phyloP scores from a whole-genome alignment of 2,329 filamentous ascomycete genomes.

The Sarocladium oryzae region DNA sequence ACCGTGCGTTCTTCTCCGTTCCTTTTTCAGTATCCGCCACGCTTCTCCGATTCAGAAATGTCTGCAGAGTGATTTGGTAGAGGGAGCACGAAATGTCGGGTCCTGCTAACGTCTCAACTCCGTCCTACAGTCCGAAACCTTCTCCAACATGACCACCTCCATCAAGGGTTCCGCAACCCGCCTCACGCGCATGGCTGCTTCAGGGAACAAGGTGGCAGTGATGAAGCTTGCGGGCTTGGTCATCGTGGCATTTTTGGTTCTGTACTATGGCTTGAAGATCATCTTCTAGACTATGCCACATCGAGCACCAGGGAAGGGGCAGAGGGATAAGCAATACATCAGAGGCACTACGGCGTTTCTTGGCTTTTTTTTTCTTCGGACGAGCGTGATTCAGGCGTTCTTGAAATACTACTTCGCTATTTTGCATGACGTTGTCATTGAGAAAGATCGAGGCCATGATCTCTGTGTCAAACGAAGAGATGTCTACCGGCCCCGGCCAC shows the following conservation, averaged over 20 bases:
- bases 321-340: too few relatives aligned
- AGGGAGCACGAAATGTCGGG: too few relatives aligned
- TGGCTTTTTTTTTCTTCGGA: not conserved
- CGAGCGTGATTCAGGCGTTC: conserved; percentile 2
- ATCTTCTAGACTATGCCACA: too few relatives aligned
- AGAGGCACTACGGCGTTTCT: conserved; percentile 6
- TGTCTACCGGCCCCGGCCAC: too few relatives aligned
- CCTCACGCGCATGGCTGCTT: conserved; percentile 81
- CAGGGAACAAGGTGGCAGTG: conserved; percentile 85
- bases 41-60: too few relatives aligned
- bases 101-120: too few relatives aligned
- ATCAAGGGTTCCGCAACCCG: conserved; percentile 79
- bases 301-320: too few relatives aligned
- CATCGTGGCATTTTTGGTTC: conserved; percentile 61
- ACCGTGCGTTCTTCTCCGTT: conserved; percentile 54
- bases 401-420: not conserved
- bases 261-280: conserved; percentile 67
- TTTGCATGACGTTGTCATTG: not conserved
- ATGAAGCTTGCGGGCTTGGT: conserved; percentile 84
- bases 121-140: conserved; percentile 68
- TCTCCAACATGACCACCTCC: conserved; percentile 76
- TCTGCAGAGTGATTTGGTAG: too few relatives aligned
- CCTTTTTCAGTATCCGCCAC: not conserved
- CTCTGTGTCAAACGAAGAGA: too few relatives aligned
- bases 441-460: too few relatives aligned